Evolutionary conservation across 768 basidiomycete genomes (phyloP), one percentile per base, ranked within the genome.

Genomic region (Mycena latifolia): DNA sequence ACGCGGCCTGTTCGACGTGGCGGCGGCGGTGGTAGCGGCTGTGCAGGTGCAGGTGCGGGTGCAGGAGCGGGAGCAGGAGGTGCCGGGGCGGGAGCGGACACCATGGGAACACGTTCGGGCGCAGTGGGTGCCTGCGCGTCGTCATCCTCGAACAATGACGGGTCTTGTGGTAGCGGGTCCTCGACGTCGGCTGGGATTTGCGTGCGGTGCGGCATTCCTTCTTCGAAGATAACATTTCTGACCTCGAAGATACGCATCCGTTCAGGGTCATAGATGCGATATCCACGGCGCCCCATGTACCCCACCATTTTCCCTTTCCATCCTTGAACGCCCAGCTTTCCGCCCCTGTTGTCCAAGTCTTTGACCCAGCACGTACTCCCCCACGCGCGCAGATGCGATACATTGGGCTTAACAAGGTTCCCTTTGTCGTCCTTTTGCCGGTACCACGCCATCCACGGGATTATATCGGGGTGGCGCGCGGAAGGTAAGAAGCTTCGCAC

Each of bases 401-500:
- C 11, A 11, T 33, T 33, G 31, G 11, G 31, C 31, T 33, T 33
- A 11, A 11, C 31, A 33, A 33, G 31, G 5, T 33, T 11, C 31
- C 31, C 31, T 33, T 33, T 33, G 11, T 33, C 11, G 31, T 6
- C 31, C 31, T 33, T 41, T n/a, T n/a, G n/a, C 8, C 47, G 48
- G 22, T 46, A 54, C 64, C 64, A 65, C 3, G 50, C 51, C 0
- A 29, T 24, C 57, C 63, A 58, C 14, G 63, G 63, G 6, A 65
- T 18, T 10, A 72, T 27, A 22, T 46, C 22, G 15, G 72, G 72
- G 43, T 74, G 71, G 11, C 66, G 59, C 0, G 58, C 46, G 1
- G 69, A 74, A 1, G 74, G 74, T 1, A 74, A 65, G n/a, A 72
- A 61, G 46, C 78, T 78, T 1, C 66, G 46, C 0, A 78, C 35